These are phyloP conservation scores for Coemansia sp. DNA, from an alignment of 192 early-diverging fungal species.

Conservation along the genomic window DNA sequence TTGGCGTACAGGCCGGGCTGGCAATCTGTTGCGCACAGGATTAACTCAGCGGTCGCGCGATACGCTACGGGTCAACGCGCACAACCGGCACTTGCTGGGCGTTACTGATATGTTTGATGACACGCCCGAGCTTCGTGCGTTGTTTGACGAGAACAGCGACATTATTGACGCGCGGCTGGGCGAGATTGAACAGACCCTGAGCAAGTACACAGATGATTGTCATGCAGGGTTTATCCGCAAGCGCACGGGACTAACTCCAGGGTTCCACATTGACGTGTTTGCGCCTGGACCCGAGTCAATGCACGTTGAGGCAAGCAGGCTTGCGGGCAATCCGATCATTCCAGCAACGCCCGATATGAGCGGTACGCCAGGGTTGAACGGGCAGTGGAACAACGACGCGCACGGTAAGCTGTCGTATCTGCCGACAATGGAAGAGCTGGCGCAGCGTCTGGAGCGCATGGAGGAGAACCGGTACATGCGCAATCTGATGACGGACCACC, in stretches of 20 bases:
- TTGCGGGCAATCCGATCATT: not conserved
- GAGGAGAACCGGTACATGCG: slow-evolving; percentile 51
- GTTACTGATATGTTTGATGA: slow-evolving; percentile 54
- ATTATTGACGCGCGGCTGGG: slow-evolving; percentile 50
- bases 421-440: slow-evolving; percentile 45
- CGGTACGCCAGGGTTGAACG: slow-evolving; percentile 13
- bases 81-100: slow-evolving; percentile 54
- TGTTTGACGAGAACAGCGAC: slow-evolving; percentile 60
- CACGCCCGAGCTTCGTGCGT: slow-evolving; percentile 53
- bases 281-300: slow-evolving; percentile 47
- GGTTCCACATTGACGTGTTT: slow-evolving; percentile 56
- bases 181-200: slow-evolving; percentile 38
- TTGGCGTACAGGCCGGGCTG: slow-evolving; percentile 28
- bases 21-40: slow-evolving; percentile 15
- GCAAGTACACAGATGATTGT: slow-evolving; percentile 50
- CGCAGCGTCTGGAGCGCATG: slow-evolving; percentile 31
- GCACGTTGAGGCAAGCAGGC: slow-evolving; percentile 23
- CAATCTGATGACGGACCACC: slow-evolving; percentile 36
- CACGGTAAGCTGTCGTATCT: slow-evolving; percentile 48
- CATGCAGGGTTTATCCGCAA: slow-evolving; percentile 57
- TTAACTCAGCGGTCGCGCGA: slow-evolving; percentile 22
- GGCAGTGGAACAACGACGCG: slow-evolving; percentile 38
- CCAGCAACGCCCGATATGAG: slow-evolving; percentile 23
- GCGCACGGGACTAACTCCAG: slow-evolving; percentile 47
- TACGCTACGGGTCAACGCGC: slow-evolving; percentile 15